Percentiles rank a stretch among this genome's conserved stretches.
phyloP scores from a whole-genome alignment of 169 alveolate species.

The Nephromyces sp. region DNA sequence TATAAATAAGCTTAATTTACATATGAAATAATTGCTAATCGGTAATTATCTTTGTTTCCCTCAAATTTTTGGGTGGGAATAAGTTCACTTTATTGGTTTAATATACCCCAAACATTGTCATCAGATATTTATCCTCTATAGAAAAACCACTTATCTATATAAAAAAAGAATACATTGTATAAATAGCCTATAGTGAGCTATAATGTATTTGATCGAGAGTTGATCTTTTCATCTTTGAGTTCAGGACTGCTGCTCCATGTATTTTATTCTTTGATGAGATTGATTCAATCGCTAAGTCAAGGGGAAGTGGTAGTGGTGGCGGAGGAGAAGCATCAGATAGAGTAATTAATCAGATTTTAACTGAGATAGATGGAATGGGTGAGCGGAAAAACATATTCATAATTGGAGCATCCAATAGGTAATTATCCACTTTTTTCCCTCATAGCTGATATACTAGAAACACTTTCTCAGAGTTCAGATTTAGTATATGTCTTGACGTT shows the following conservation, averaged over 20 bases:
- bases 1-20: neutral
- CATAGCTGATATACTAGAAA: too few species aligned
- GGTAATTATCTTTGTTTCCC: neutral
- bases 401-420: constrained; percentile 92
- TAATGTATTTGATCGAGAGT: neutral
- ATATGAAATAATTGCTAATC: neutral
- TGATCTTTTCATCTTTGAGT: neutral
- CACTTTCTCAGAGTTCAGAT: too few species aligned
- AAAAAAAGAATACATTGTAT: neutral
- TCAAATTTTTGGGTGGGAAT: neutral
- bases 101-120: too few species aligned
- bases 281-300: constrained; percentile 86
- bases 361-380: constrained; percentile 97
- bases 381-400: constrained; percentile 89
- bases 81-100: too few species aligned
- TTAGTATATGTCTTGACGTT: too few species aligned
- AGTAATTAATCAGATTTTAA: constrained; percentile 89
- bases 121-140: too few species aligned
- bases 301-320: constrained; percentile 70
- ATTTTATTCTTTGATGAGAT: constrained; percentile 93
- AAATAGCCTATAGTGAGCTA: neutral
- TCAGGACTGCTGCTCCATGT: constrained; percentile 77
- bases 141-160: neutral
- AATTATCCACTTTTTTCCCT: too few species aligned
- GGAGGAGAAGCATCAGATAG: constrained; percentile 92